These are phyloP conservation scores for Aquanectria penicillioides DNA, from an alignment of 2,329 filamentous ascomycete species.

Conservation along the genomic window DNA sequence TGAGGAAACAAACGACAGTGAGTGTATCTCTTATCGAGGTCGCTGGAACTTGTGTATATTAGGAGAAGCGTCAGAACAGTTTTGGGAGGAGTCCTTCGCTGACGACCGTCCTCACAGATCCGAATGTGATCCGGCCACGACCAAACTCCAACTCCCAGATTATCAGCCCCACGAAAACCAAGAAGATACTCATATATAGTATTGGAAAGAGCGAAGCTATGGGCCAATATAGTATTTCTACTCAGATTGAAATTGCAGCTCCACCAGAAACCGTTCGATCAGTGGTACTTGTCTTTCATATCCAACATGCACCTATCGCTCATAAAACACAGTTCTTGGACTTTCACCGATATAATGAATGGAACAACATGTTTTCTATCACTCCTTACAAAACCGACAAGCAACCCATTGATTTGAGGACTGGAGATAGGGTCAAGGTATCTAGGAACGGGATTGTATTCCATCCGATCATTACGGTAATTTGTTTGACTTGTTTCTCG, in stretches of 20 bases:
- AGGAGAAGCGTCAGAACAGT: too few relatives aligned
- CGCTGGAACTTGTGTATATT: too few relatives aligned
- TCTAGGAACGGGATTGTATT: not conserved
- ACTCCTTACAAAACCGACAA: not conserved
- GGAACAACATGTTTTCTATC: not conserved
- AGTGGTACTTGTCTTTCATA: not conserved
- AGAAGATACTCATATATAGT: too few relatives aligned
- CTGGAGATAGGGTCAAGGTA: not conserved
- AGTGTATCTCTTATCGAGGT: too few relatives aligned
- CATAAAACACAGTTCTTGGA: not conserved
- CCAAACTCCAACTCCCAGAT: too few relatives aligned
- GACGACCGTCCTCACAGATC: too few relatives aligned
- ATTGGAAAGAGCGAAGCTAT: too few relatives aligned
- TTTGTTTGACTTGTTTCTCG: not conserved
- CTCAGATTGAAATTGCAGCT: not conserved
- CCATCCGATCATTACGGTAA: not conserved
- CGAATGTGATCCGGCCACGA: too few relatives aligned
- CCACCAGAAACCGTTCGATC: not conserved
- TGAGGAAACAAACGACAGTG: too few relatives aligned
- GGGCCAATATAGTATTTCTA: not conserved
- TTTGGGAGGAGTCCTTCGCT: too few relatives aligned
- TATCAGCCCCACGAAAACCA: too few relatives aligned
- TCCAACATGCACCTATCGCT: not conserved
- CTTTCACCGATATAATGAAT: not conserved
- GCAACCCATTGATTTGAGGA: not conserved